phyloP scores from a whole-genome alignment of 495 filamentous ascomycete species.

The Venustampulla echinocandica region DNA sequence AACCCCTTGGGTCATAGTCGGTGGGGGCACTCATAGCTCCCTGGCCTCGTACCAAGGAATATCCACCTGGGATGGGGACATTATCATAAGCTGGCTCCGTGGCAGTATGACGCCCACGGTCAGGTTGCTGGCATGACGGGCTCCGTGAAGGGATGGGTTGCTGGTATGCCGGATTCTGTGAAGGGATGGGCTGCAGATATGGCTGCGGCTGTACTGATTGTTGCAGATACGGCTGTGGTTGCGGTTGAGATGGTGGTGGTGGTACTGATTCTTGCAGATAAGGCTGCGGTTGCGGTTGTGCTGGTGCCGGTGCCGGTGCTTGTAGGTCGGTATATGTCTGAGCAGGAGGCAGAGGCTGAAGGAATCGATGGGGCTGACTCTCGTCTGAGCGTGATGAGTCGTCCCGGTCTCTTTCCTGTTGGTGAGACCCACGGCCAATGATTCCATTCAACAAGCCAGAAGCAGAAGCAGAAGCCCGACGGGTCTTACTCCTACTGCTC shows the following conservation, averaged over 20 bases:
- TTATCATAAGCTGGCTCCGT: slow-evolving; percentile 20
- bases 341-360: slow-evolving; percentile 6
- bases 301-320: neutral
- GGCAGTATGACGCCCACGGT: slow-evolving; percentile 14
- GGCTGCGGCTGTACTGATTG: neutral
- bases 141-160: neutral
- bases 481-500: slow-evolving; percentile 4
- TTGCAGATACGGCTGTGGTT: neutral
- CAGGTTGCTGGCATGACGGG: neutral
- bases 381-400: slow-evolving; percentile 9
- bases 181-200: neutral
- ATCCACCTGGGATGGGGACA: slow-evolving; percentile 22
- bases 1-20: slow-evolving; percentile 19
- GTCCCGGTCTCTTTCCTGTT: slow-evolving; percentile 8
- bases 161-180: neutral
- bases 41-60: slow-evolving; percentile 18
- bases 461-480: slow-evolving; percentile 17
- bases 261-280: slow-evolving; percentile 7
- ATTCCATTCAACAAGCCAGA: slow-evolving; percentile 17
- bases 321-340: slow-evolving; percentile 20
- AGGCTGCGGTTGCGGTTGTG: neutral
- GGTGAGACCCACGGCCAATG: slow-evolving; percentile 13
- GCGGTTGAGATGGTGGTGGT: neutral
- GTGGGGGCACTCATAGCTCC: slow-evolving; percentile 15
- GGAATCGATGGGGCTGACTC: neutral